Conservation (phyloP, 129 eudicot species). For the Erigeron canadensis region DNA sequence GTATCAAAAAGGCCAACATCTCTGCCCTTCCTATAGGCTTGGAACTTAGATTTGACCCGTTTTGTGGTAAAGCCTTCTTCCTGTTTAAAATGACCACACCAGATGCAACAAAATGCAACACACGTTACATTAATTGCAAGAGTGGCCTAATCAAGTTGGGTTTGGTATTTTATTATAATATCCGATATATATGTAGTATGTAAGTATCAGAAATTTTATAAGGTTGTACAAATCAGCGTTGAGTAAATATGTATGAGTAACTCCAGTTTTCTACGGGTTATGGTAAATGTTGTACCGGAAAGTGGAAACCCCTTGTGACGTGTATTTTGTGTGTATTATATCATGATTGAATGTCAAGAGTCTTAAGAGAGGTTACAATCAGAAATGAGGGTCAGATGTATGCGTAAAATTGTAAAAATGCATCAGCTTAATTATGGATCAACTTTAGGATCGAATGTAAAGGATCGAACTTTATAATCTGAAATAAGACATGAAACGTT, state of each 20-base stretch:
- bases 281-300: background rate
- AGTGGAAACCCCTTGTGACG: background rate
- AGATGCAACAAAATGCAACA: background rate
- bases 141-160: background rate
- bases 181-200: slow-evolving; percentile 11
- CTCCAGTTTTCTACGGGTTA: background rate
- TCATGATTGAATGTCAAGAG: too few species aligned
- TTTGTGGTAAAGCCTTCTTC: slow-evolving; percentile 7
- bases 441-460: too few species aligned
- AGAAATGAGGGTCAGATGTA: too few species aligned
- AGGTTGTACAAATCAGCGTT: background rate
- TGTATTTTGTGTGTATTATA: background rate
- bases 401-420: too few species aligned
- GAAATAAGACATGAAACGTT: too few species aligned
- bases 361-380: background rate
- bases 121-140: background rate
- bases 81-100: background rate
- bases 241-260: background rate
- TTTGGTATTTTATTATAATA: background rate
- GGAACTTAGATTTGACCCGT: slow-evolving; percentile 24
- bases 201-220: slow-evolving; percentile 17
- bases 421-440: too few species aligned
- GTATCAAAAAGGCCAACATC: slow-evolving; percentile 29
- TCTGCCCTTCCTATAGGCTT: slow-evolving; percentile 37
- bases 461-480: too few species aligned